phyloP scores from a whole-genome alignment of 352 stramenopile species.

The Phytophthora europaea region DNA sequence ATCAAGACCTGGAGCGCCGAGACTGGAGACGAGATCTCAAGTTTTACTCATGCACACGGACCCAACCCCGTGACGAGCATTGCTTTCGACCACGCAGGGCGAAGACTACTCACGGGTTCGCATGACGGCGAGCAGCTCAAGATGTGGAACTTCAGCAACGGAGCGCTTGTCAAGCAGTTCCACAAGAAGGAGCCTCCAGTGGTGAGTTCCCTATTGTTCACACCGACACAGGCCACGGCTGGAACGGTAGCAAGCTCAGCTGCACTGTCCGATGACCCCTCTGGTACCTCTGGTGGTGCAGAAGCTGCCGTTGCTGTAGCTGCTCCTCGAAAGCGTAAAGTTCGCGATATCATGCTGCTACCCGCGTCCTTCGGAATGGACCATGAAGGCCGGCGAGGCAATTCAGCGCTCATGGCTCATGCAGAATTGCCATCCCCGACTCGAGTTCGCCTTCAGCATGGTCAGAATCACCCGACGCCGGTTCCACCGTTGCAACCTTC shows the following conservation, averaged over 20 bases:
- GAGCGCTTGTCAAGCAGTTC: constrained; percentile 86
- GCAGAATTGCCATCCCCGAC: constrained; percentile 66
- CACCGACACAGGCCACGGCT: constrained; percentile 29
- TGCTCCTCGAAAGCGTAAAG: constrained; percentile 50
- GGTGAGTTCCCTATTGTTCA: constrained; percentile 35
- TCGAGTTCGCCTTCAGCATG: constrained; percentile 37
- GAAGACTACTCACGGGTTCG: constrained; percentile 82
- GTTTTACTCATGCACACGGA: constrained; percentile 77
- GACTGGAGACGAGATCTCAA: constrained; percentile 85
- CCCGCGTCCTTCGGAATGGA: constrained; percentile 71
- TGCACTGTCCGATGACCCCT: constrained; percentile 17
- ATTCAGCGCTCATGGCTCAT: constrained; percentile 42
- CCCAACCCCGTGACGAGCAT: constrained; percentile 82
- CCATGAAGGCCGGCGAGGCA: constrained; percentile 54
- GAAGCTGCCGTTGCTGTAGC: constrained; percentile 10
- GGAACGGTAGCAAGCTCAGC: constrained; percentile 31
- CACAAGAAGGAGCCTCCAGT: constrained; percentile 63
- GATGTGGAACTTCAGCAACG: constrained; percentile 94
- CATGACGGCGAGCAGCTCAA: constrained; percentile 84
- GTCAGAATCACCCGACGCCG: constrained; percentile 31
- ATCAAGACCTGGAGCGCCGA: constrained; percentile 91
- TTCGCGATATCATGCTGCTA: constrained; percentile 72
- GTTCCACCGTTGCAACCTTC: constrained; percentile 11
- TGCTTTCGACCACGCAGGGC: constrained; percentile 82
- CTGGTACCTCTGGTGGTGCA: constrained; percentile 1